Evolutionary conservation across 371 early-diverging fungal species (phyloP), one percentile per base, ranked within the genome.

Genomic region (Synchytrium microbalum): DNA sequence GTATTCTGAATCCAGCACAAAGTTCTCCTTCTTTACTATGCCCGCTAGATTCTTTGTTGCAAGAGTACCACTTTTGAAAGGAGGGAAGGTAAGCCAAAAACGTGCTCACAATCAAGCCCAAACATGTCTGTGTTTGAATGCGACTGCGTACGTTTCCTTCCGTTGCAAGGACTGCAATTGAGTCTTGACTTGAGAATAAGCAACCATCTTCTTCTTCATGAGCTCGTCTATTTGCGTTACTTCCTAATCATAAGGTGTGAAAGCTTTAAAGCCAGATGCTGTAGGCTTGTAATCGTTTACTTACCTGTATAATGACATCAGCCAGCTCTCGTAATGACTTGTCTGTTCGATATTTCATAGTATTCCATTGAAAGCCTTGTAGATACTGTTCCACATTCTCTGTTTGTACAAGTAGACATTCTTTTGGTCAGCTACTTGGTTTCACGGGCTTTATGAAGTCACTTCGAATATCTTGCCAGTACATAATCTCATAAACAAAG

Each of bases 271-370:
- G 51, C 26, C 19, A 59, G 24, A 23, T 25, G 62, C 16, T n/a
- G n/a, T n/a, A n/a, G n/a, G n/a, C n/a, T n/a, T n/a, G n/a, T n/a
- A n/a, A n/a, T n/a, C n/a, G n/a, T n/a, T n/a, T n/a, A n/a, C n/a
- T n/a, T 58, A 79, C 75, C 62, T 84, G 84, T 1, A 75, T 65
- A 32, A 97, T 83, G 57, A 84, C 75, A 32, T 86, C 84, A 0
- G 88, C 79, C 14, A 94, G 84, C 65, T 96, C 98, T 59, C 86
- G 82, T 65, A 96, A 74, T 3, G 92, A 82, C 74, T 90, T 90
- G 76, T 97, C 98, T 0, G 88, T 84, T 57, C 98, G 84, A 73
- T 93, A 97, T 75, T 94, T 95, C 87, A 92, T 88, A n/a, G 86
- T 85, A 73, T 96, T 92, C 98, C 98, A 97, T 59, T 86, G 80